These are phyloP conservation scores for Nidula niveotomentosa DNA, from an alignment of 1,284 basidiomycete species.

Conservation along the genomic window DNA sequence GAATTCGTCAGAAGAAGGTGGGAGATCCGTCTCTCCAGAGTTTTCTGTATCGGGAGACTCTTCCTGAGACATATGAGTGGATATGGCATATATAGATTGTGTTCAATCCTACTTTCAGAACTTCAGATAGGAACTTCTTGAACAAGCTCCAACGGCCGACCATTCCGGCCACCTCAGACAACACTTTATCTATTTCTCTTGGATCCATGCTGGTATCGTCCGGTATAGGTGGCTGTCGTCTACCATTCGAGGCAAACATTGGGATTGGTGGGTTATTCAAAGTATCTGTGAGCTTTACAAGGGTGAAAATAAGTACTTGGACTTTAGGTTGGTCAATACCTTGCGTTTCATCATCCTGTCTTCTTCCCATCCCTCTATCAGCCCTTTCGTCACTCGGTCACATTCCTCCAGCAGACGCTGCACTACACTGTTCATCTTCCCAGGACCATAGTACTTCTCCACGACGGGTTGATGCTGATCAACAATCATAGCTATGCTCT, in stretches of 20 bases:
- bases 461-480: conserved; percentile 98
- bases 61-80: no score
- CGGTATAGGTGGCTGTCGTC: conserved; percentile 31
- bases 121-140: conserved; percentile 80
- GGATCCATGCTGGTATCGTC: conserved; percentile 79
- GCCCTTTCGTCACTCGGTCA: conserved; percentile 76
- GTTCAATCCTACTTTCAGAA: conserved; percentile 49
- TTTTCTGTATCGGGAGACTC: no score
- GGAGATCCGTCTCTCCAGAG: no score
- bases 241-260: conserved; percentile 34
- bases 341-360: conserved; percentile 77
- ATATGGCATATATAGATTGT: no score
- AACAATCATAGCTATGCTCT: conserved; percentile 94
- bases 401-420: conserved; percentile 82
- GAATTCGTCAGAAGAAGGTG: no score
- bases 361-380: conserved; percentile 89
- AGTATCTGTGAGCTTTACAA: conserved; percentile 45
- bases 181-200: conserved; percentile 85
- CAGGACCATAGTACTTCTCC: conserved; percentile 93
- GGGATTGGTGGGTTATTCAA: conserved; percentile 38
- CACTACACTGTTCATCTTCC: conserved; percentile 85
- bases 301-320: no score
- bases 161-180: conserved; percentile 89
- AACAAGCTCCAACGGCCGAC: conserved; percentile 92
- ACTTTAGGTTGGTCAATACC: conserved; percentile 31